Evolutionary conservation across 2,329 filamentous ascomycete species (phyloP).

Genomic region (Talaromyces sp.): DNA sequence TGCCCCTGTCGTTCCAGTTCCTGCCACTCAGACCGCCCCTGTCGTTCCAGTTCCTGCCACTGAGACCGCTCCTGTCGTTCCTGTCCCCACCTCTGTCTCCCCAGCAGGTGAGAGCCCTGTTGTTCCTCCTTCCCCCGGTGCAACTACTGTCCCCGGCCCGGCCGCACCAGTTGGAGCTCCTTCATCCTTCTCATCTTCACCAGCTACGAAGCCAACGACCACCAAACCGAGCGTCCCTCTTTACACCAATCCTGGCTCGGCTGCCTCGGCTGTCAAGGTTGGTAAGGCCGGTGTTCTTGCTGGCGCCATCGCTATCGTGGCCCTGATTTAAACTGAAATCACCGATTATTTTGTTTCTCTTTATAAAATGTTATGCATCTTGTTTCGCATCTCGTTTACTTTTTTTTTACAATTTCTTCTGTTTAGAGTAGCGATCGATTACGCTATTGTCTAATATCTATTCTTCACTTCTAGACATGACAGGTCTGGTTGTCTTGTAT

Average conservation of each 20-base stretch:
- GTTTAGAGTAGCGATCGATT: conserved; percentile 9
- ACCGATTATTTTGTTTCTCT: background rate
- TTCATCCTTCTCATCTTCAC: background rate
- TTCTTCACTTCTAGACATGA: background rate
- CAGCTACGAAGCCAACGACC: conserved; percentile 1
- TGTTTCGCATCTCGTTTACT: background rate
- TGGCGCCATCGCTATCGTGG: conserved; percentile 7
- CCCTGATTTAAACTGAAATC: conserved; percentile 2
- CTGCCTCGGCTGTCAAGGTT: conserved; percentile 7
- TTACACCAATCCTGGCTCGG: conserved; percentile 8
- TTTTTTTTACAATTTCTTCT: background rate
- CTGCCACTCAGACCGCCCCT: background rate
- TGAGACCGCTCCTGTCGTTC: background rate
- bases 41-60: background rate
- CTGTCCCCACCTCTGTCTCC: background rate
- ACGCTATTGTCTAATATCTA: conserved; percentile 15
- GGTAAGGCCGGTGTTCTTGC: background rate
- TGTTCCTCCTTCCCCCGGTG: background rate
- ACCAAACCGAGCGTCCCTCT: conserved; percentile 3
- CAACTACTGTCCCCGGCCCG: background rate
- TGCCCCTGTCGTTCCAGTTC: background rate
- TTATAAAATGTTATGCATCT: background rate
- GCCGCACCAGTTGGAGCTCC: background rate
- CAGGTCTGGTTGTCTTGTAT: background rate
- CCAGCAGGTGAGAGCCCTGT: background rate